Percentiles rank a stretch among this genome's conserved stretches.
These are phyloP conservation scores for Nadsonia fulvescens DNA, from an alignment of 805 yeast genomes.

Conservation along the genomic window DNA sequence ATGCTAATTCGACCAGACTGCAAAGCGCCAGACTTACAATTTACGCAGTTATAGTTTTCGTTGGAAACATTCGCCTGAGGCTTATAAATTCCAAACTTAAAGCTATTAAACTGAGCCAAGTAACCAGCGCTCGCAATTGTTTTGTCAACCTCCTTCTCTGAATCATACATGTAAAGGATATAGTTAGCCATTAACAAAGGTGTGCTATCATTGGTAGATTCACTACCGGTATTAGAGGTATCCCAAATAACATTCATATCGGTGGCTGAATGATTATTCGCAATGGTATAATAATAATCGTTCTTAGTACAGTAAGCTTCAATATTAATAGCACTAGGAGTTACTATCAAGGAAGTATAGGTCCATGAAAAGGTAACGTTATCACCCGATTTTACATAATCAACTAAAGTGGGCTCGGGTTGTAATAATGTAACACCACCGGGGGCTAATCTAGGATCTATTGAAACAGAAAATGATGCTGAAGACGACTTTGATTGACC, in stretches of 20 bases:
- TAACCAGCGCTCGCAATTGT: slow-evolving; percentile 19
- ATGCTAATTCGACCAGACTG: too few species aligned
- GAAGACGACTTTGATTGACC: too few species aligned
- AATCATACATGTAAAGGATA: slow-evolving; percentile 21
- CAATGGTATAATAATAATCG: slow-evolving; percentile 20
- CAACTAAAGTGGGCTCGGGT: slow-evolving; percentile 18
- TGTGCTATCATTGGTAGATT: slow-evolving; percentile 10
- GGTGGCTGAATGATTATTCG: slow-evolving; percentile 16
- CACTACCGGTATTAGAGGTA: slow-evolving; percentile 15
- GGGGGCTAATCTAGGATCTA: slow-evolving; percentile 19
- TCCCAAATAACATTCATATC: slow-evolving; percentile 20
- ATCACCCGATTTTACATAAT: slow-evolving; percentile 22
- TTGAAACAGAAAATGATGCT: slow-evolving; percentile 13
- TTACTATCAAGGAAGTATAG: slow-evolving; percentile 19
- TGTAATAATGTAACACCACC: slow-evolving; percentile 20
- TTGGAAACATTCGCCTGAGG: slow-evolving; percentile 20
- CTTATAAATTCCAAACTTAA: slow-evolving; percentile 20
- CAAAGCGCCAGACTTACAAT: too few species aligned
- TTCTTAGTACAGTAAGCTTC: slow-evolving; percentile 22
- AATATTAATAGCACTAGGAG: slow-evolving; percentile 21
- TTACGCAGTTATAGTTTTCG: slow-evolving; percentile 3
- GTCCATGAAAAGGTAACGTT: slow-evolving; percentile 24
- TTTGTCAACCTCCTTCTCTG: slow-evolving; percentile 13
- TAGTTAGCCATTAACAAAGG: slow-evolving; percentile 19
- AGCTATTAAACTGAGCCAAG: slow-evolving; percentile 15